A percentile compares a stretch with the other conserved stretches of the same genome.
These are phyloP conservation scores for Suillus lakei DNA, from an alignment of 768 basidiomycete genomes.

Conservation along the genomic window DNA sequence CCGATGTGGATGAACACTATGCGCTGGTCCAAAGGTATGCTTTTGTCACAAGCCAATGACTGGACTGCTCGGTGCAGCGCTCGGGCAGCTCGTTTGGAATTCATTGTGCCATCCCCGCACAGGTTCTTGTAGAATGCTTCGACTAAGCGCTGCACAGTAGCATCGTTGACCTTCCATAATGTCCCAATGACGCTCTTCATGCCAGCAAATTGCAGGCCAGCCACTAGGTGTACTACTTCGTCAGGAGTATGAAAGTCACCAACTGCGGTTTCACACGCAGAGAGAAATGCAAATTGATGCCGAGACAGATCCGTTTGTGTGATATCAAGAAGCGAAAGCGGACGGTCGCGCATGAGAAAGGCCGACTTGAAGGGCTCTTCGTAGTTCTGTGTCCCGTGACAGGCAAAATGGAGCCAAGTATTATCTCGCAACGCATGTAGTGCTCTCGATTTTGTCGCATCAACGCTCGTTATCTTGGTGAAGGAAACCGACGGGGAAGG, in stretches of 20 bases:
- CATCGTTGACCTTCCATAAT: not conserved
- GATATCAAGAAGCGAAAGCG: too few species aligned
- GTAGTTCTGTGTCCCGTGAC: conserved; percentile 17
- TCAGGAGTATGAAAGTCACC: conserved; percentile 20
- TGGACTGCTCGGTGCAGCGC: not conserved
- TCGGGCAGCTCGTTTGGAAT: not conserved
- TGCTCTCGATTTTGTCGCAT: not conserved
- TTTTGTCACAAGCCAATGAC: too few species aligned
- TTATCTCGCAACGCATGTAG: conserved; percentile 1
- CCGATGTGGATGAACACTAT: not conserved
- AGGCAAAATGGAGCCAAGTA: conserved; percentile 23
- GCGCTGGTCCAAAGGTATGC: not conserved
- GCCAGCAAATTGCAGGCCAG: conserved; percentile 12
- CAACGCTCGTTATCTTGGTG: not conserved
- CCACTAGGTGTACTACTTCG: conserved; percentile 26
- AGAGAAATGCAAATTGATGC: too few species aligned
- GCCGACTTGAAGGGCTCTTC: conserved; percentile 17
- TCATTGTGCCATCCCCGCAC: not conserved
- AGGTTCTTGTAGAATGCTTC: not conserved
- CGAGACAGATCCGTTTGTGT: too few species aligned
- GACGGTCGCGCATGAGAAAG: too few species aligned
- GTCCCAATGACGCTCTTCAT: not conserved
- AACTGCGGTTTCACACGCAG: not conserved
- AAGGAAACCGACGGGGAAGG: too few species aligned
- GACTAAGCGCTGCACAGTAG: not conserved